phyloP scores from a whole-genome alignment of 2,329 filamentous ascomycete species.

The Fusarium papillatum region DNA sequence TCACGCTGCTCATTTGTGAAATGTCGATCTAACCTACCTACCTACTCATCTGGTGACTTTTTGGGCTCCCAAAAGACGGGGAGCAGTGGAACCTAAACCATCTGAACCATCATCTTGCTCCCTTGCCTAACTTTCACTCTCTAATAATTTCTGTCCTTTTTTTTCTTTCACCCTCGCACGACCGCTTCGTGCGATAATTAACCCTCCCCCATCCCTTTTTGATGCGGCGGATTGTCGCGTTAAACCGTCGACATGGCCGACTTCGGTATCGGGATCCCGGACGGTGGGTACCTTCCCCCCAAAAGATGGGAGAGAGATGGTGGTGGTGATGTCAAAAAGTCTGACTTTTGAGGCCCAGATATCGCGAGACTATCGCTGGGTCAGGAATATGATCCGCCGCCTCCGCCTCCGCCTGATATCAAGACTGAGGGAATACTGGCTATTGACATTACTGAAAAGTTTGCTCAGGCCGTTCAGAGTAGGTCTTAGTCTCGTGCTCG shows the following conservation, averaged over 20 bases:
- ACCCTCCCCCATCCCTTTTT: slow-evolving; percentile 14
- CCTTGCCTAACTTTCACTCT: slow-evolving; percentile 28
- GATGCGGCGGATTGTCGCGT: slow-evolving; percentile 27
- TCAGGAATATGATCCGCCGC: slow-evolving; percentile 46
- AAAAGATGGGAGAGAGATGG: slow-evolving; percentile 7
- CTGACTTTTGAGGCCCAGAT: slow-evolving; percentile 50
- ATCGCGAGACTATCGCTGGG: slow-evolving; percentile 57
- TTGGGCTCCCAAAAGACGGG: slow-evolving; percentile 8
- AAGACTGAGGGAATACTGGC: slow-evolving; percentile 65
- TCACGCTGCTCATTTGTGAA: background rate
- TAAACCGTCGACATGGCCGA: slow-evolving; percentile 48
- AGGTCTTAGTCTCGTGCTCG: slow-evolving; percentile 38
- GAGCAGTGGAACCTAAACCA: slow-evolving; percentile 24
- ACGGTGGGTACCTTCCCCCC: slow-evolving; percentile 46
- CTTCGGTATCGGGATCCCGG: slow-evolving; percentile 50
- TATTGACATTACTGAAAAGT: slow-evolving; percentile 70
- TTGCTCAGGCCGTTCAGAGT: slow-evolving; percentile 67
- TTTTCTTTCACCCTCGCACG: background rate
- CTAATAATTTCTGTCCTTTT: slow-evolving; percentile 8
- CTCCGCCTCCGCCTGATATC: slow-evolving; percentile 54
- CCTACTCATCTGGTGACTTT: background rate
- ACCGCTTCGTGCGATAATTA: background rate
- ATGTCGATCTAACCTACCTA: background rate
- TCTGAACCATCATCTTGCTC: slow-evolving; percentile 19
- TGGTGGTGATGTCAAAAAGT: slow-evolving; percentile 22